Conservation (phyloP, 2,329 filamentous ascomycete genomes). For the Colletotrichum sp. region DNA sequence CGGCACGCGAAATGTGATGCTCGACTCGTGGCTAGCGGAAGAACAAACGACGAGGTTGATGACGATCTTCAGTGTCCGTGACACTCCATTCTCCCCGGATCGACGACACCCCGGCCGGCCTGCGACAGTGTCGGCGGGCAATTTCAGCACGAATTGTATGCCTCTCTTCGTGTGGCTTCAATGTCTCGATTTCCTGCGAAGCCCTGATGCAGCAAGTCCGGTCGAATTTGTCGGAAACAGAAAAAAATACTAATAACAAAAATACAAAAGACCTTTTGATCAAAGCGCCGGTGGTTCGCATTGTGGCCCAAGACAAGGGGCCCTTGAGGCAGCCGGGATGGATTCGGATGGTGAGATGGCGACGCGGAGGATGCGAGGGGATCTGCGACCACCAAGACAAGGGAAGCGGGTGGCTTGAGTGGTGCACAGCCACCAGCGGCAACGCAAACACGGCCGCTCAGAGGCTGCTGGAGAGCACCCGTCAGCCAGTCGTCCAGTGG, state of each 20-base stretch:
- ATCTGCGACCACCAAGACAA: neutral
- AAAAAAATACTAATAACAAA: neutral
- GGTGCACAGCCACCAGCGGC: conserved; percentile 12
- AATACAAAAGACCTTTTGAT: neutral
- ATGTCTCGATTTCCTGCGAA: neutral
- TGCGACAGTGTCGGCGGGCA: neutral
- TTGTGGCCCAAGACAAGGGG: neutral
- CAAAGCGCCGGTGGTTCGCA: neutral
- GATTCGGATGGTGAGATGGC: neutral
- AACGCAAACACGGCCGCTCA: neutral
- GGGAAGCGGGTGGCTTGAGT: neutral
- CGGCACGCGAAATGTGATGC: neutral
- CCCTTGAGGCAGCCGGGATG: neutral
- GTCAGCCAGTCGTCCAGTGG: neutral
- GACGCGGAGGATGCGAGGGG: neutral
- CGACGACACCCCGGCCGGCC: neutral
- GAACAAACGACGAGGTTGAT: neutral
- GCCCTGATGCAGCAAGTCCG: neutral
- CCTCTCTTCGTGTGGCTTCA: neutral
- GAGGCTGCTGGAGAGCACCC: neutral
- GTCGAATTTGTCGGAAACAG: neutral
- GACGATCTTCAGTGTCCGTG: neutral
- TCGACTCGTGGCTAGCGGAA: neutral
- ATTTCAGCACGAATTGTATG: neutral
- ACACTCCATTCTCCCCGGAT: neutral